Percentiles rank a stretch among this genome's conserved stretches.
Evolutionary conservation across 306 rosid species (phyloP).

Genomic region (Castanospermum australe): DNA sequence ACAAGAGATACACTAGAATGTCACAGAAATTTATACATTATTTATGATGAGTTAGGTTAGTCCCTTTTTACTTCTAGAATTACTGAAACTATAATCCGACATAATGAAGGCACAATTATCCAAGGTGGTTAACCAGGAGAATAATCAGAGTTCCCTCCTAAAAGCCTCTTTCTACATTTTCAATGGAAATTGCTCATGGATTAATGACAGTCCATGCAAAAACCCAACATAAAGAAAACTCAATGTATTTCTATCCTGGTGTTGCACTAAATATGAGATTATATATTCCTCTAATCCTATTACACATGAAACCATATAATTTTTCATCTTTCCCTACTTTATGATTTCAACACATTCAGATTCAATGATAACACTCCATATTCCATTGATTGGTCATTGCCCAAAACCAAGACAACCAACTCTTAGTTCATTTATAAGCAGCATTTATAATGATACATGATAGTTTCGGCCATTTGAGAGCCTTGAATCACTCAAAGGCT

Average conservation of each 20-base stretch:
- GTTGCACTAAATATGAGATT: background rate
- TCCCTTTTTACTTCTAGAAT: background rate
- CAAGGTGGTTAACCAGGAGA: background rate
- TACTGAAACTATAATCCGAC: constrained; percentile 7
- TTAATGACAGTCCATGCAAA: background rate
- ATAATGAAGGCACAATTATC: background rate
- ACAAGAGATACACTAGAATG: background rate
- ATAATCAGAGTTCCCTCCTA: background rate
- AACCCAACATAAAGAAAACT: background rate
- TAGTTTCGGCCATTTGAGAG: background rate
- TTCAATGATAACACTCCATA: background rate
- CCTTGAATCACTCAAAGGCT: background rate
- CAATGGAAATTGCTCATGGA: background rate
- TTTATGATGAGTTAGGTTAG: background rate
- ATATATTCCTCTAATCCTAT: background rate
- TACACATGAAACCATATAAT: background rate
- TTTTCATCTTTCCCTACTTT: background rate
- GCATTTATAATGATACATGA: background rate
- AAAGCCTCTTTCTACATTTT: constrained; percentile 9
- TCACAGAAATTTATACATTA: background rate
- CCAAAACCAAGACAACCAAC: background rate
- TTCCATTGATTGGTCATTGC: background rate
- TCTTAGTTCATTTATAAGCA: background rate
- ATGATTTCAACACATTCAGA: background rate
- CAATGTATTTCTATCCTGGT: background rate